These are phyloP conservation scores for Ustilago shanxiensis DNA, from an alignment of 1,284 basidiomycete species.

Conservation along the genomic window DNA sequence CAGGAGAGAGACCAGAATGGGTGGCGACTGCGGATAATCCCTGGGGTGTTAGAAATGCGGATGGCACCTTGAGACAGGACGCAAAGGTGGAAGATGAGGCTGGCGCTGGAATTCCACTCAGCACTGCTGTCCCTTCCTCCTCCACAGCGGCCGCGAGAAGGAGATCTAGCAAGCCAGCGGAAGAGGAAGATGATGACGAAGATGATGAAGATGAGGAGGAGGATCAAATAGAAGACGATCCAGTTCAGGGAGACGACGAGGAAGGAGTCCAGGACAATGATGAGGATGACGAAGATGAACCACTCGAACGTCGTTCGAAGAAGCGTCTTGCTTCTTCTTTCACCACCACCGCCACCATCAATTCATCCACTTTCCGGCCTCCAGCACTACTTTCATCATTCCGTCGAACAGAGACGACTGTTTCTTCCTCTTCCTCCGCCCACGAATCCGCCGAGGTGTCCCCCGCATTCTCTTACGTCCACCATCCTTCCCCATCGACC, in stretches of 20 bases:
- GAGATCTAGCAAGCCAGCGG: background rate
- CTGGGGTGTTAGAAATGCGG: slow-evolving; percentile 33
- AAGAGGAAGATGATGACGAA: background rate
- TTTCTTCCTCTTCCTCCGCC: slow-evolving; percentile 36
- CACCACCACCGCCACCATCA: background rate
- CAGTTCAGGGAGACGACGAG: slow-evolving; percentile 28
- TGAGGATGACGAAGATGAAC: slow-evolving; percentile 47
- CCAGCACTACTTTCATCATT: slow-evolving; percentile 6
- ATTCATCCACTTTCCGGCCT: background rate
- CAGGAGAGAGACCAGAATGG: slow-evolving; percentile 26
- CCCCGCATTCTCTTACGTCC: slow-evolving; percentile 31
- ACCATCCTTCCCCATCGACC: slow-evolving; percentile 16
- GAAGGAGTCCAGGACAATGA: slow-evolving; percentile 20
- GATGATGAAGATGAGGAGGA: slow-evolving; percentile 37
- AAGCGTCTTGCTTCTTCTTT: slow-evolving; percentile 29
- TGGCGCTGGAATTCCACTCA: slow-evolving; percentile 13
- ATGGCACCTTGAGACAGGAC: slow-evolving; percentile 32
- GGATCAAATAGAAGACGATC: slow-evolving; percentile 36
- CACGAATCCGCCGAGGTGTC: slow-evolving; percentile 27
- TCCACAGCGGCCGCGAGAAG: background rate
- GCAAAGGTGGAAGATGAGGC: slow-evolving; percentile 46
- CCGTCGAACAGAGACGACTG: slow-evolving; percentile 17
- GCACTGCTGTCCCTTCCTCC: background rate
- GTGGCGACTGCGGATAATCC: slow-evolving; percentile 51
- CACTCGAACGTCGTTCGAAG: slow-evolving; percentile 29